Evolutionary conservation across 2,329 filamentous ascomycete genomes (phyloP).

Genomic region (Botrytis elliptica): DNA sequence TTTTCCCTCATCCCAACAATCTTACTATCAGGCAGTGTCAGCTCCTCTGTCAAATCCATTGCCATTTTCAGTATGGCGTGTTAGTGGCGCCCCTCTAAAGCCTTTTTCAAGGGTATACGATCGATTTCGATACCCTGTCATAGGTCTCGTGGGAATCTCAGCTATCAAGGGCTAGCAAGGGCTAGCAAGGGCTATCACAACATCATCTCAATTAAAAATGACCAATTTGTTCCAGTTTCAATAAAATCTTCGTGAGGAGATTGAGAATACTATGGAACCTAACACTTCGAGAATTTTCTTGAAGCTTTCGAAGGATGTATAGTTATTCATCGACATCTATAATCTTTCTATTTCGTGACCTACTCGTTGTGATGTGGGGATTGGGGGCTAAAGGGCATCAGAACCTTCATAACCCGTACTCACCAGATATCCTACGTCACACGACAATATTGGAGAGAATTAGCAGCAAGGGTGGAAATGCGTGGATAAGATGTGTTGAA

Average conservation of each 20-base stretch:
- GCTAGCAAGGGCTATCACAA: not conserved
- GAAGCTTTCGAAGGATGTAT: not conserved
- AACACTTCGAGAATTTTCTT: not conserved
- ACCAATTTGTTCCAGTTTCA: not conserved
- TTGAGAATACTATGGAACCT: not conserved
- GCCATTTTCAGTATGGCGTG: not conserved
- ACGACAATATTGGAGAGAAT: not conserved
- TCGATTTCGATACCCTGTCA: conserved; percentile 14
- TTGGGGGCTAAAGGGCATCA: not conserved
- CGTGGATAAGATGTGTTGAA: not conserved
- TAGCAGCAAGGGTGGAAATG: not conserved
- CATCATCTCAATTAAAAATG: conserved; percentile 2
- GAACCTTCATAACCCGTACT: not conserved
- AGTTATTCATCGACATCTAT: not conserved
- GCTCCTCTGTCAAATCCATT: not conserved
- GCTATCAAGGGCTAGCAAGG: not conserved
- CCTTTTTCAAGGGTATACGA: not conserved
- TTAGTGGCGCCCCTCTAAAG: not conserved
- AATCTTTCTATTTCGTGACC: not conserved
- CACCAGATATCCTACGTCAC: not conserved
- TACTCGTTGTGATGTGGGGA: not conserved
- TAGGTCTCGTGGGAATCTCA: not conserved
- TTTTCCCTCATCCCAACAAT: not conserved
- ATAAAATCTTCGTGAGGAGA: not conserved
- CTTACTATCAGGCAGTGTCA: not conserved